A percentile compares a stretch with the other conserved stretches of the same genome.
Conservation (phyloP, 768 basidiomycete species). For the Termitomyces sp. region DNA sequence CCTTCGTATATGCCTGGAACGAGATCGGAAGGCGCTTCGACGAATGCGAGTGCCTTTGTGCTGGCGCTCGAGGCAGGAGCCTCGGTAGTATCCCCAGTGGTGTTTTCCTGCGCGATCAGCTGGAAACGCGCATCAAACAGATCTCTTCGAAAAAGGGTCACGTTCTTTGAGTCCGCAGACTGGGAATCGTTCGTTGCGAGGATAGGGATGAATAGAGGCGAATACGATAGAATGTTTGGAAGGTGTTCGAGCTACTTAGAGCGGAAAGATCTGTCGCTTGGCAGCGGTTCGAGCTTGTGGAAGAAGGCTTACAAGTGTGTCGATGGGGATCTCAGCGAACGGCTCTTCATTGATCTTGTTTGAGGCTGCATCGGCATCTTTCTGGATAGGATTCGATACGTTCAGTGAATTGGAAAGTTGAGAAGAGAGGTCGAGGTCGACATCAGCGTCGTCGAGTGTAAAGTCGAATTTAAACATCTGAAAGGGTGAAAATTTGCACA, state of each 20-base stretch:
- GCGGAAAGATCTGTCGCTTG: slow-evolving; percentile 9
- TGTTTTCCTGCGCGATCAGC: slow-evolving; percentile 53
- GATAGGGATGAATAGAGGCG: slow-evolving; percentile 56
- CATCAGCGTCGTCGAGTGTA: slow-evolving; percentile 41
- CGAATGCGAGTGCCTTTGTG: slow-evolving; percentile 39
- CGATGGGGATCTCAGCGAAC: slow-evolving; percentile 28
- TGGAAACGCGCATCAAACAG: slow-evolving; percentile 97
- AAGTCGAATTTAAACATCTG: slow-evolving; percentile 72
- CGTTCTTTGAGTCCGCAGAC: not conserved
- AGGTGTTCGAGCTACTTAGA: slow-evolving; percentile 59
- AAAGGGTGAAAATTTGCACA: slow-evolving; percentile 1
- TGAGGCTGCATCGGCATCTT: not conserved
- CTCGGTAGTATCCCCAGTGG: slow-evolving; percentile 14
- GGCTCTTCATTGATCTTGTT: slow-evolving; percentile 9
- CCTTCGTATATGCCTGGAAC: slow-evolving; percentile 93
- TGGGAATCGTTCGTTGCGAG: not conserved
- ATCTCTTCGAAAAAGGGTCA: slow-evolving; percentile 70
- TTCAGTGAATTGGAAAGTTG: slow-evolving; percentile 1
- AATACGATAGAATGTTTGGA: slow-evolving; percentile 75
- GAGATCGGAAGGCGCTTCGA: slow-evolving; percentile 85
- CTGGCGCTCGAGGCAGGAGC: not conserved
- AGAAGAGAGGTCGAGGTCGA: slow-evolving; percentile 14
- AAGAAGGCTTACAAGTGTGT: slow-evolving; percentile 16
- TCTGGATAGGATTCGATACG: not conserved
- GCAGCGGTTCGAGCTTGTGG: not conserved